A percentile compares a stretch with the other conserved stretches of the same genome.
Conservation (phyloP, 192 early-diverging fungal species). For the Coemansia umbellata region DNA sequence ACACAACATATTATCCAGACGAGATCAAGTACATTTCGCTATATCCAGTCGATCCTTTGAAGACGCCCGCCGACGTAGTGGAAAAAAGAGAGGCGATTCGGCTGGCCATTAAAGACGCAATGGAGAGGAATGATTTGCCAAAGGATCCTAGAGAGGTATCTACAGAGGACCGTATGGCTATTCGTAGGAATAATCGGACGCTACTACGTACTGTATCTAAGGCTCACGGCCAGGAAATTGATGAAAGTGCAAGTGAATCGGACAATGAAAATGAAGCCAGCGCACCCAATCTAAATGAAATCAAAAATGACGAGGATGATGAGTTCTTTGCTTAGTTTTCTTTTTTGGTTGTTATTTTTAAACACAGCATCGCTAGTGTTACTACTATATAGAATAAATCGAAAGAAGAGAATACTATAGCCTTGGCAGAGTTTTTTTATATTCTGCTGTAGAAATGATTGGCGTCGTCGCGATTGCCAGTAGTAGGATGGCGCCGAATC, state of each 20-base stretch:
- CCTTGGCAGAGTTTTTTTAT: too few relatives aligned
- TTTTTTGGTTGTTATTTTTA: too few relatives aligned
- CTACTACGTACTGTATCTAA: conserved; percentile 29
- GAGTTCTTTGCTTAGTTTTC: conserved; percentile 38
- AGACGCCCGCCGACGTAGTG: conserved; percentile 17
- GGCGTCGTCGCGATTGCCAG: conserved; percentile 10
- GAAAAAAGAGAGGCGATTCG: conserved; percentile 15
- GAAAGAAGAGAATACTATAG: too few relatives aligned
- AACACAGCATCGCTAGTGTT: too few relatives aligned
- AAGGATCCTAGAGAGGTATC: conserved; percentile 20
- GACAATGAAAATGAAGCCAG: not conserved
- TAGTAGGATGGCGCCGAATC: conserved; percentile 15
- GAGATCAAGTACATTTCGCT: conserved; percentile 46
- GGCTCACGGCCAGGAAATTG: conserved; percentile 11
- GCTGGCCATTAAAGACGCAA: conserved; percentile 14
- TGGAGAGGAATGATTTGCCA: conserved; percentile 26
- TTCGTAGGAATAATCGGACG: conserved; percentile 19
- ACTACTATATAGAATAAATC: too few relatives aligned
- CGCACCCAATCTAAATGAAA: too few relatives aligned
- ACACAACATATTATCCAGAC: conserved; percentile 45
- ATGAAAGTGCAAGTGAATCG: not conserved
- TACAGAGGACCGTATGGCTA: conserved; percentile 28
- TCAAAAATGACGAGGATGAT: conserved; percentile 10
- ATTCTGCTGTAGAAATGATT: conserved; percentile 21
- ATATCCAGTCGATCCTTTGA: conserved; percentile 29